phyloP scores from a whole-genome alignment of 768 basidiomycete species.

The Xerocomus spinulosus region DNA sequence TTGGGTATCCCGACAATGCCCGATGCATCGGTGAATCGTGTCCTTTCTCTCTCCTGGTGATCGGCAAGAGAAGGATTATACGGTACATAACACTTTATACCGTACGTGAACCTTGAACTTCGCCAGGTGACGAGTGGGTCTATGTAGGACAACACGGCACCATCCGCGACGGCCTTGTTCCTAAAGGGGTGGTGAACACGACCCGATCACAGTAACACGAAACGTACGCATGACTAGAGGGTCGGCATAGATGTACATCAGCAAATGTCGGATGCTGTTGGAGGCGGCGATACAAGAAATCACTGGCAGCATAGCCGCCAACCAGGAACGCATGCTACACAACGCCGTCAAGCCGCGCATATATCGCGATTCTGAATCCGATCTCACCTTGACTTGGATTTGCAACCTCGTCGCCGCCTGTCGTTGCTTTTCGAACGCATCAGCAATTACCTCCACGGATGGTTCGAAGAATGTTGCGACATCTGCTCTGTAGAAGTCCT shows the following conservation, averaged over 20 bases:
- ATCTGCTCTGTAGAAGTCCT: conserved; percentile 23
- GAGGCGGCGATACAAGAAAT: conserved; percentile 42
- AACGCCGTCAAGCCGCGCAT: neutral
- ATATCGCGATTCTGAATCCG: neutral
- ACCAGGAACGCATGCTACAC: conserved; percentile 42
- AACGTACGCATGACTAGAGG: conserved; percentile 47
- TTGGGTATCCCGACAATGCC: conserved; percentile 31
- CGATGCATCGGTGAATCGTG: conserved; percentile 15
- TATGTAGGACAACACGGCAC: conserved; percentile 36
- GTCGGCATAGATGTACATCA: conserved; percentile 41
- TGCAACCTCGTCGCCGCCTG: conserved; percentile 11
- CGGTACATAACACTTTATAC: conserved; percentile 24
- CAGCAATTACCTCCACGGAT: conserved; percentile 34
- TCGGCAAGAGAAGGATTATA: conserved; percentile 32
- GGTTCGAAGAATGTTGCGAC: conserved; percentile 41
- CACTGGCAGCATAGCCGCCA: conserved; percentile 48
- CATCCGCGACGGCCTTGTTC: conserved; percentile 49
- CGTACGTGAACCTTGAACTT: conserved; percentile 40
- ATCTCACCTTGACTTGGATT: conserved; percentile 25
- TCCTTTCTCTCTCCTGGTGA: conserved; percentile 32
- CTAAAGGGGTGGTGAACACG: conserved; percentile 16
- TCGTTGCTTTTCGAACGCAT: conserved; percentile 31
- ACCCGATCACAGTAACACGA: neutral
- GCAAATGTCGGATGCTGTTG: conserved; percentile 32
- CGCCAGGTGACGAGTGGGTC: conserved; percentile 41